Percentiles rank a stretch among this genome's conserved stretches.
These are phyloP conservation scores for Lepiota brunneoincarnata DNA, from an alignment of 768 basidiomycete species.

Conservation along the genomic window DNA sequence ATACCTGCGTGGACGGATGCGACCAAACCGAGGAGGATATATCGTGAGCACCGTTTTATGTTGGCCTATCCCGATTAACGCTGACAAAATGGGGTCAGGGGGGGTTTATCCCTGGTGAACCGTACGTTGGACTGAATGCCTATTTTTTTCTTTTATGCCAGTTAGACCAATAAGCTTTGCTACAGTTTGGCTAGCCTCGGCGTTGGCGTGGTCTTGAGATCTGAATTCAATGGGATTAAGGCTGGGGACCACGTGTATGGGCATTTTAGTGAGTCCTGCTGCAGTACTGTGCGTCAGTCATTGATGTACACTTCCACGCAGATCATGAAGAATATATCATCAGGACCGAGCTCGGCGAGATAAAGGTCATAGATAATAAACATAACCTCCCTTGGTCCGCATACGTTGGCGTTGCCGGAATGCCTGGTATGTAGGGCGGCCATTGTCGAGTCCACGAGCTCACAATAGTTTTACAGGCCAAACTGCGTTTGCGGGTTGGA, in stretches of 20 bases:
- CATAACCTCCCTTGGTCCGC: conserved; percentile 45
- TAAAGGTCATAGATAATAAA: conserved; percentile 35
- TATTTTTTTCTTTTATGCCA: background rate
- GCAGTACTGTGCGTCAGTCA: too few relatives aligned
- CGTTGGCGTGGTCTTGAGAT: conserved; percentile 43
- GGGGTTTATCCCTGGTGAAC: conserved; percentile 24
- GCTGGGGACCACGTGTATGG: conserved; percentile 42
- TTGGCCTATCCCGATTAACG: background rate
- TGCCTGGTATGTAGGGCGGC: conserved; percentile 41
- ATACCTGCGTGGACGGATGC: conserved; percentile 40
- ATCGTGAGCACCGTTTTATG: conserved; percentile 13
- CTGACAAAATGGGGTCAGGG: conserved; percentile 8
- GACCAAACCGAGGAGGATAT: conserved; percentile 26
- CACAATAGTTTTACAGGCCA: conserved; percentile 21
- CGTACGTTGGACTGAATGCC: conserved; percentile 24
- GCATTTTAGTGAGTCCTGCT: conserved; percentile 19
- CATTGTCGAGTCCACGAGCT: background rate
- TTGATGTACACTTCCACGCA: conserved; percentile 12
- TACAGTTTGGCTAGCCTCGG: conserved; percentile 30
- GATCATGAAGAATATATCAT: conserved; percentile 42
- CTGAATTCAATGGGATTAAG: conserved; percentile 30
- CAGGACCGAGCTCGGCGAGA: conserved; percentile 15
- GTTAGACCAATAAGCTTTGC: background rate
- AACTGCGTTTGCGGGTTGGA: conserved; percentile 40
- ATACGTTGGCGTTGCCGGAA: conserved; percentile 51